Evolutionary conservation across 371 early-diverging fungal genomes (phyloP), one percentile per base, ranked within the genome.

Genomic region (Mortierella sp.): DNA sequence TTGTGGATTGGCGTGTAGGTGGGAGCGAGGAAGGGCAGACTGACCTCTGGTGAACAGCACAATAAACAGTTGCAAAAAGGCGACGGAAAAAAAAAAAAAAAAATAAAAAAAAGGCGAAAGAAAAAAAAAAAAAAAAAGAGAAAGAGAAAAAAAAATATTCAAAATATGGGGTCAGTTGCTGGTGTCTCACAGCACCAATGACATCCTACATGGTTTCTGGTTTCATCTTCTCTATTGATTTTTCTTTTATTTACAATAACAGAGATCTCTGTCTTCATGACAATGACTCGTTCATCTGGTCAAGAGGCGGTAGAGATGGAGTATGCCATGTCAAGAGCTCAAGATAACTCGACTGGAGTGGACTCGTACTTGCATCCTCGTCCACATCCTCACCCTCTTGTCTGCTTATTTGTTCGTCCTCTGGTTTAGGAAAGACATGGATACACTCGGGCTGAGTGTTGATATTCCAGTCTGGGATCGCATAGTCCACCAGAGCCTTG

Each of bases 391-490:
- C 71, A 7, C 75, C 48, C 18, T 48, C 74, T 1, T 35, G 65
- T 72, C 71, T 41, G 14, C 71, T 32, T 38, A 70, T 41, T n/a
- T 55, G 24, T 24, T 8, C 43, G 38, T 55, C 70, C 12, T 60
- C 41, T 10, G 60, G 54, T n/a, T 73, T 71, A 18, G 77, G 81
- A 16, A 75, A 70, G 32, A 49, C 27, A 48, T 75, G 38, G 14
- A 75, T 72, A n/a, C 71, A 84, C 24, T 75, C 81, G 3, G 81
- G 81, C 32, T 63, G 35, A 14, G 76, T 70, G 49, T 24, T 49
- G 58, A 78, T 78, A 29, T 71, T 56, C 83, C 78, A 78, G 32
- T 75, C 46, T 2, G 78, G 78, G 55, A 75, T 72, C 44, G 32
- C 58, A 60, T 75, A 65, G 21, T 72, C 68, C 24, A 46, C 38